Evolutionary conservation across 2,329 filamentous ascomycete genomes (phyloP), one percentile per base, ranked within the genome.

Genomic region (Pyricularia sp.): DNA sequence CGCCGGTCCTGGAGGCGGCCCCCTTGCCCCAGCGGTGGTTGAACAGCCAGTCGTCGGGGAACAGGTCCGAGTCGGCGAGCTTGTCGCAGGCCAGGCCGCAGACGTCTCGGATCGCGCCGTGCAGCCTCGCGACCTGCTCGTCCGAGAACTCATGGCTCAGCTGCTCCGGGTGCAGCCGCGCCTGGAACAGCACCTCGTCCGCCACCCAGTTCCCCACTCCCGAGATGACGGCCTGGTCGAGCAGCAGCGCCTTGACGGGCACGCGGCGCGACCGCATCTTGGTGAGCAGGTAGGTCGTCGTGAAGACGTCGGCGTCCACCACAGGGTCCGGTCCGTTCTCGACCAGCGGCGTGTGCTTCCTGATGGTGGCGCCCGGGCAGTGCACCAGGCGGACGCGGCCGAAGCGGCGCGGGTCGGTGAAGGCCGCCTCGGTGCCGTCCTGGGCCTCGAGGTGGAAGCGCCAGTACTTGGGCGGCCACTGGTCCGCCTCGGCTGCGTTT

Each of bases 171-270:
- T 99, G 94, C 20, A 98, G 85, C 66, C 86, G 88, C 5, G 95
- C 91, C 73, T 98, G 90, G 75, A 94, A 99, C 67, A 99, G 82
- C 7, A 97, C 90, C 78, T 99, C 95, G 76, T 99, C 95, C 0
- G 90, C 93, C 68, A 99, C 94, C 94, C 94, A 99, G 76, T 98
- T 98, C 0, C 95, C 95, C 71, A 99, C 92, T 9, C 95, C 95
- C 74, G 92, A 95, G 71, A 98, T 91, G 76, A 91, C 91, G 23
- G 88, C 85, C 78, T 99, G 95, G 76, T 98, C 92, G 3, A 98
- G 84, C 14, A 99, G 81, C 25, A 97, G 83, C 0, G 93, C 92
- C 77, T 98, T 98, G 72, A 98, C 86, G 0, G 94, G 94, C 0
- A 97, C 92, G 74, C 88, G 92, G 68, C 94, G 93, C 69, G 85